Evolutionary conservation across 257 asterid genomes (phyloP).

Genomic region (Rhazya stricta): DNA sequence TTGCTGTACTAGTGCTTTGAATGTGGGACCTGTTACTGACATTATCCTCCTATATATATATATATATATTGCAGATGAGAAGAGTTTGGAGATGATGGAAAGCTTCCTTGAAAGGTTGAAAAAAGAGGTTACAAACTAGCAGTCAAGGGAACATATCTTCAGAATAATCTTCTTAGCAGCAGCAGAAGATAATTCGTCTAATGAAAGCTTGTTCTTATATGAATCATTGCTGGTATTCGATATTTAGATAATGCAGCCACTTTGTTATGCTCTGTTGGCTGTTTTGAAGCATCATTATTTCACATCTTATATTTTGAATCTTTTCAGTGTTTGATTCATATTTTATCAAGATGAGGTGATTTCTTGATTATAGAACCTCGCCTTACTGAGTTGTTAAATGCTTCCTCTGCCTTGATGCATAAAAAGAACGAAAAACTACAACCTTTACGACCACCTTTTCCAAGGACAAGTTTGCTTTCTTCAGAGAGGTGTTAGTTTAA

Average conservation of each 20-base stretch:
- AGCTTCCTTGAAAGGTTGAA: constrained; percentile 51
- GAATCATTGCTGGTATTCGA: not conserved
- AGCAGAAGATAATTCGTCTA: not conserved
- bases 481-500: no score
- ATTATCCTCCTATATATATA: not conserved
- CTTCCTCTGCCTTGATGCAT: no score
- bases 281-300: not conserved
- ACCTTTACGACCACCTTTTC: no score
- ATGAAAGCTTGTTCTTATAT: not conserved
- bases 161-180: constrained; percentile 8
- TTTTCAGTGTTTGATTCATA: not conserved
- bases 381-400: not conserved
- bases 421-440: no score
- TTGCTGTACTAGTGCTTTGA: not conserved
- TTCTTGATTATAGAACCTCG: not conserved
- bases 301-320: not conserved
- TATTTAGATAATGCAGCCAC: not conserved
- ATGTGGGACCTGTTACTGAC: not conserved
- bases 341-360: no score
- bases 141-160: constrained; percentile 20
- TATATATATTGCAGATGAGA: constrained; percentile 41
- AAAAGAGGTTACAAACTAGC: constrained; percentile 28
- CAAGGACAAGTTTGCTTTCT: not conserved
- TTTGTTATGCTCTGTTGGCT: not conserved
- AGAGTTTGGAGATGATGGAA: constrained; percentile 45